These are phyloP conservation scores for Cyclaneusma minus DNA, from an alignment of 2,329 filamentous ascomycete genomes.

Conservation along the genomic window DNA sequence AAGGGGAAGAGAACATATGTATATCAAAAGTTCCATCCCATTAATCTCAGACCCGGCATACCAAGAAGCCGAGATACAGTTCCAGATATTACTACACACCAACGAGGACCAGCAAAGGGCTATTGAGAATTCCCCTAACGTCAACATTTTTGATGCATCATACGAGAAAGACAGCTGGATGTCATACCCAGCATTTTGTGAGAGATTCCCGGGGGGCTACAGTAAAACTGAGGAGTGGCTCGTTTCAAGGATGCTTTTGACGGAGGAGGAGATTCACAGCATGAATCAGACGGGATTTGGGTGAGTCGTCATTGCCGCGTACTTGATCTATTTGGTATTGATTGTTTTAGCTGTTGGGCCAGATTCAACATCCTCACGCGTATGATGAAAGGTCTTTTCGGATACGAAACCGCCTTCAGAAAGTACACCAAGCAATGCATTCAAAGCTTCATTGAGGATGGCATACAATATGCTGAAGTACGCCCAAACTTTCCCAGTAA, in stretches of 20 bases:
- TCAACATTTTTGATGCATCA: conserved; percentile 30
- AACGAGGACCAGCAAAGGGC: conserved; percentile 3
- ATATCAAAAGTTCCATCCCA: conserved; percentile 44
- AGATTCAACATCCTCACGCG: conserved; percentile 55
- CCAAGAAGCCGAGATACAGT: conserved; percentile 38
- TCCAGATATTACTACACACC: conserved; percentile 30
- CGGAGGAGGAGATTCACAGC: conserved; percentile 42
- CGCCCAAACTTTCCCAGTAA: conserved; percentile 56
- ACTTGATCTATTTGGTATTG: conserved; percentile 3
- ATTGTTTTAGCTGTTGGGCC: conserved; percentile 29
- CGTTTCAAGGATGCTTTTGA: conserved; percentile 42
- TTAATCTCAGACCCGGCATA: conserved; percentile 21
- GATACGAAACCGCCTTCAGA: conserved; percentile 46
- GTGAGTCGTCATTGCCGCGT: conserved; percentile 22
- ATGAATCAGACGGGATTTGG: conserved; percentile 30
- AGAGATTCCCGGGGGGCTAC: conserved; percentile 19
- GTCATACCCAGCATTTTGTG: conserved; percentile 27
- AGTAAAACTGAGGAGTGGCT: conserved; percentile 36
- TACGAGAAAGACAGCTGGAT: conserved; percentile 32
- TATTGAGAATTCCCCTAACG: conserved; percentile 12
- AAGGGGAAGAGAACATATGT: conserved; percentile 44
- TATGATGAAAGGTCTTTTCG: conserved; percentile 59
- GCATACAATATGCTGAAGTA: conserved; percentile 57
- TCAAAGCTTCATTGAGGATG: conserved; percentile 44
- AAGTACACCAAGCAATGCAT: conserved; percentile 44